These are phyloP conservation scores for Russula lepida DNA, from an alignment of 768 basidiomycete genomes.

Conservation along the genomic window DNA sequence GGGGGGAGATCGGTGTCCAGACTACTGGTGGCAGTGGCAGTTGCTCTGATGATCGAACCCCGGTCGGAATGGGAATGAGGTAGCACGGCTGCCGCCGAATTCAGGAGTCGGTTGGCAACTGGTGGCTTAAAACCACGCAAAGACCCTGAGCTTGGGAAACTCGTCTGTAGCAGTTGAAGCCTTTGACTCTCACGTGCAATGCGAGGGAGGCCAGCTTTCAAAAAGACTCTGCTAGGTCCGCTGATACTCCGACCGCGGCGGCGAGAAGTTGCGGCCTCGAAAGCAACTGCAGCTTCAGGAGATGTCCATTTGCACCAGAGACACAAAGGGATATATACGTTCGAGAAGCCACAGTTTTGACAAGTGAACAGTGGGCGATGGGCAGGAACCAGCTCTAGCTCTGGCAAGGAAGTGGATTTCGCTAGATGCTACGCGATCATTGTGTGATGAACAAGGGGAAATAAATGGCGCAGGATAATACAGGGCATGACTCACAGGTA, in stretches of 20 bases:
- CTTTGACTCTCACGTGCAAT: not conserved
- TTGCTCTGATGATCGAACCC: not conserved
- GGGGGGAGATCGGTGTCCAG: not conserved
- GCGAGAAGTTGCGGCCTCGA: constrained; percentile 3
- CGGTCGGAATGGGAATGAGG: not conserved
- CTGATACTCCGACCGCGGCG: constrained; percentile 9
- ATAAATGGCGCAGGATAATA: not conserved
- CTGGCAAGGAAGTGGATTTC: constrained; percentile 17
- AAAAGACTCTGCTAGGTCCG: not conserved
- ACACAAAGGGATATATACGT: constrained; percentile 17
- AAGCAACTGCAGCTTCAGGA: constrained; percentile 4
- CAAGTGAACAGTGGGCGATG: constrained; percentile 19
- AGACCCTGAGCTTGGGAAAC: not conserved
- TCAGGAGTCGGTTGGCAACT: not conserved
- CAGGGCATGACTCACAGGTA: not conserved
- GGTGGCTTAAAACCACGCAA: not conserved
- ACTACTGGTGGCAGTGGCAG: not conserved
- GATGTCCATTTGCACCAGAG: constrained; percentile 21
- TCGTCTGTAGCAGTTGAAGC: not conserved
- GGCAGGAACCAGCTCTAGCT: constrained; percentile 10
- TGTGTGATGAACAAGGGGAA: not conserved
- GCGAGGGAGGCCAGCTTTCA: not conserved
- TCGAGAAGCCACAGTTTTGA: constrained; percentile 17
- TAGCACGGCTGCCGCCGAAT: not conserved
- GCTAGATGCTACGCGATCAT: constrained; percentile 12